Base-by-base conservation (phyloP, 2,329 filamentous ascomycete species). In the Phialemoniopsis sp. region DNA sequence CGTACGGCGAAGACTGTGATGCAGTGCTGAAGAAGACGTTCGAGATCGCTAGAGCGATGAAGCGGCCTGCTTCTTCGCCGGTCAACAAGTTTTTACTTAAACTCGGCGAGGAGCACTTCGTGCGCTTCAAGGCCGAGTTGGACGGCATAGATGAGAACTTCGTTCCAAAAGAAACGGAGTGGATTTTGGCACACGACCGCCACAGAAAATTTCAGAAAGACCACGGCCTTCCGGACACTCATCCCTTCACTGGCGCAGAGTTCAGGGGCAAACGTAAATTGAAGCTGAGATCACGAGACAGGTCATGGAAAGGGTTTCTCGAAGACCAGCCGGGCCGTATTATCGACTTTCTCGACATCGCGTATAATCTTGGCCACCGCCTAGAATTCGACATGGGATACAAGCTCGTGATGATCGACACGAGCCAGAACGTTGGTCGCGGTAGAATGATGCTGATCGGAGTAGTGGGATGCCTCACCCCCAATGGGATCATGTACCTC, bases 391-490 rank as follows among this genome's bases (percentile, higher is more conserved):
- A 89, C 51, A 69, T 61, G 10, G 40, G 34, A 4, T 63, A 53
- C 52, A 70, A 76, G 54, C 52, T 59, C 12, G 54, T 62, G 12
- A 57, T 77, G 29, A 70, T 80, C 47, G 82, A 91, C 43, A 61
- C 87, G 0, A 86, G 82, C 6, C 87, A 90, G 51, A 89, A 89
- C 38, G 70, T 88, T 8, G 82, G 88, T 51, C 68, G 84, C 13
- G 69, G 72, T 10, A 59, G 58, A 2, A 58, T 45, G 3, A 57
- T 56, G n/a, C 34, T 28, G 16, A 46, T 73, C 31, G 86, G 85
- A 0, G 67, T 86, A 6, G 64, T 76, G 3, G 72, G 76, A 0
- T 90, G 87, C 51, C 65, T 89, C 9, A 88, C 85, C 0, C 86
- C 87, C 1, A 66, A 54, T 6, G 84, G 82, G 0, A 67, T 77